Evolutionary conservation across 108 stramenopile species (phyloP), one percentile per base, ranked within the genome.

Genomic region (Parietichytrium sp.): DNA sequence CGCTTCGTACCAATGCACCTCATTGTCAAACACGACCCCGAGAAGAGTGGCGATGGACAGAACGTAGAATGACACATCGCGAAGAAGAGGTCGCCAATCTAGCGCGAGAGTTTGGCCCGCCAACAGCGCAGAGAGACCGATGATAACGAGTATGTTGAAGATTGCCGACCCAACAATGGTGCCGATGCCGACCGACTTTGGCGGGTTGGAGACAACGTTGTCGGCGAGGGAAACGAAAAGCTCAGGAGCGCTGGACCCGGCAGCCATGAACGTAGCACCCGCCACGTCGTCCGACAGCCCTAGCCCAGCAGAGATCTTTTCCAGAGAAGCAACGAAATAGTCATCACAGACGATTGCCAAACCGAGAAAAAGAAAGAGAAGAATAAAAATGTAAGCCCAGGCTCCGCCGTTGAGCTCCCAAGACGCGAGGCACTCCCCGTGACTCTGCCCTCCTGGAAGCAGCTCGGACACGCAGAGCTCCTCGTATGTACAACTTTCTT

Each of bases 161-260:
- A 92, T 90, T 4, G 93, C 94, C 3, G 89, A 90, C n/a, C 94
- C 94, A 12, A 94, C 93, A 83, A 94, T 93, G 29, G 94, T 94
- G 49, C 94, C 94, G 80, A 94, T 89, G 29, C 94, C 94, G 51
- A 94, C 89, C 47, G 20, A 23, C 55, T 72, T 72, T 33, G 55
- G 55, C 38, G 55, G 55, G 55, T 72, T 72, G 8, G 55, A 33
- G 18, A 72, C 49, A 16, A 83, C 30, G 7, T 78, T 72, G 36
- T 48, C 80, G 20, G 55, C 55, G 15, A 72, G 55, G 7, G 55
- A 72, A 4, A 72, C 55, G 55, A 88, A 87, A 8, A 88, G 79
- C 54, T 88, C 88, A 7, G 88, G 88, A 29, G 86, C 80, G 16
- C 84, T 85, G 25, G 47, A 47, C 8, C 88, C 88, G 8, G 88